Base-by-base conservation (phyloP, 352 stramenopile species). In the Phytophthora capsici region DNA sequence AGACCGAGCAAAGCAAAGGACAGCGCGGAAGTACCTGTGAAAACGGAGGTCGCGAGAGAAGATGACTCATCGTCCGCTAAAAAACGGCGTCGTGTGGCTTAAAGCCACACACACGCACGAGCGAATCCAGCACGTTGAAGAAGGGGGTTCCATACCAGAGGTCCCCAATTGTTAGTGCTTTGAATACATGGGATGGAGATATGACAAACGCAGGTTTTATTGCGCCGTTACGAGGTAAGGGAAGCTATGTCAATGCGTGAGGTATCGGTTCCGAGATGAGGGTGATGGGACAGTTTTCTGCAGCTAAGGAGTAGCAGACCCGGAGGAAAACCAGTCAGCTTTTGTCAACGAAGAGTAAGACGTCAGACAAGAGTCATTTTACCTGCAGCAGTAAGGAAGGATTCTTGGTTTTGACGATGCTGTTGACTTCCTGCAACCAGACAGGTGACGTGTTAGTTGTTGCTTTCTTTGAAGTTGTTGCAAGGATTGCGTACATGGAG, bases 331-430 rank as follows among this genome's bases (percentile, higher is more conserved):
- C 25, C 51, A 63, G 40, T 72, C 45, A 69, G 52, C 57, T 55
- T 46, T 22, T 12, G 6, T 14, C 30, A 52, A 36, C 6, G 10
- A 28, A 47, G 54, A 54, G 46, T 45, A 20, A 51, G 30, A 4
- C 12, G 25, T 16, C 45, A 12, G 2, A 12, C 37, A 54, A 30
- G 28, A 52, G 30, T 9, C 34, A 19, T 23, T 36, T 67, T 80
- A 98, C 82, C 83, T 98, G 94, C 36, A 98, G 69, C 56, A 98
- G 63, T 57, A 98, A 74, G 36, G 87, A 97, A 37, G 94, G 93
- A 60, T 98, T 98, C 66, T 98, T 98, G 41, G 94, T 89, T 73
- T 98, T 98, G 58, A 98, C 91, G 40, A 98, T 93, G 59, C 91
- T 97, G 73, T 97, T 97, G 23, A 98, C 90, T 57, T 98, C 94